Conservation (phyloP, 768 basidiomycete genomes). For the Hypholoma sublateritium region DNA sequence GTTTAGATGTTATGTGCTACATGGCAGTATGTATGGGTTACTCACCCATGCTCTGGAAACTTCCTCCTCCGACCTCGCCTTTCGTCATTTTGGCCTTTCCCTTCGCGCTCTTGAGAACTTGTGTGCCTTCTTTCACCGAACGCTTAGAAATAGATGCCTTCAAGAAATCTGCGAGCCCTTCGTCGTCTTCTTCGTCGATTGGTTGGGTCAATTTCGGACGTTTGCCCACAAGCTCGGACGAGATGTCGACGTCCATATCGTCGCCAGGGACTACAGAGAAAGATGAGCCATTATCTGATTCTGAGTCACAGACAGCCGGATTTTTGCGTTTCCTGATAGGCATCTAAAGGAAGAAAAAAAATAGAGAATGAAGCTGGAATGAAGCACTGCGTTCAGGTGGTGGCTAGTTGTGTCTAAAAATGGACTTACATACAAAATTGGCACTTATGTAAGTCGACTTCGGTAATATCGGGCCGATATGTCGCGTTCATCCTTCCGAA, state of each 20-base stretch:
- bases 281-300: constrained; percentile 8
- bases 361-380: constrained; percentile 1
- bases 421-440: constrained; percentile 1
- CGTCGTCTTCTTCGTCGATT: constrained; percentile 56
- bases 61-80: constrained; percentile 87
- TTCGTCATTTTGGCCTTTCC: constrained; percentile 68
- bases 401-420: not conserved
- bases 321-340: constrained; percentile 19
- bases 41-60: constrained; percentile 95
- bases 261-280: constrained; percentile 17
- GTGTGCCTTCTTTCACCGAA: constrained; percentile 73
- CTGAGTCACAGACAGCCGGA: not conserved
- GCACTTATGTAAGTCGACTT: not conserved
- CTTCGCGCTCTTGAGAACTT: constrained; percentile 75
- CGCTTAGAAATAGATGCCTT: constrained; percentile 68
- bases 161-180: constrained; percentile 65
- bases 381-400: too few species aligned
- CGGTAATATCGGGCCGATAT: not conserved
- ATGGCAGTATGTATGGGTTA: constrained; percentile 13
- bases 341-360: constrained; percentile 5
- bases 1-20: not conserved
- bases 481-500: too few species aligned
- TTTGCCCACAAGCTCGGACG: constrained; percentile 55
- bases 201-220: constrained; percentile 29
- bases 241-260: constrained; percentile 57